Conservation (phyloP, 2,329 filamentous ascomycete genomes). For the Herpotrichia juniperi region DNA sequence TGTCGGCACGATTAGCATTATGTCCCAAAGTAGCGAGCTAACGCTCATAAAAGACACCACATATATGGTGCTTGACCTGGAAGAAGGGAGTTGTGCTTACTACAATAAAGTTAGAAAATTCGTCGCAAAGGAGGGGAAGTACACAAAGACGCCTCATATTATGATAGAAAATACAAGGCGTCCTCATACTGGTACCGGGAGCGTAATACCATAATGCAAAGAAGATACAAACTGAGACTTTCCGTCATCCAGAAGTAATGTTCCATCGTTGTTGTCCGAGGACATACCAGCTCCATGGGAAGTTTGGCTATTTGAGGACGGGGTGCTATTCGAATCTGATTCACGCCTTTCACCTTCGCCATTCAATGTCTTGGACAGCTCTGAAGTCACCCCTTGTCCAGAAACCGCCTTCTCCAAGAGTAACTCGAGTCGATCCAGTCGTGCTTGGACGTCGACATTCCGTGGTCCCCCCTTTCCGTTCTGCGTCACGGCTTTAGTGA, state of each 20-base stretch:
- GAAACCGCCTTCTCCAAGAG: conserved; percentile 42
- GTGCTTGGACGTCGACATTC: conserved; percentile 40
- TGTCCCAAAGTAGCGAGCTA: no score
- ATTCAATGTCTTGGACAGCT: conserved; percentile 22
- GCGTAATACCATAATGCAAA: no score
- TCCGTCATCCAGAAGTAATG: conserved; percentile 43
- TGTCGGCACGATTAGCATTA: no score
- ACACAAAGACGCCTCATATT: no score
- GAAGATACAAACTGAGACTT: conserved; percentile 48
- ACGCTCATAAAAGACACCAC: no score
- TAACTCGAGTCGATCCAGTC: conserved; percentile 44
- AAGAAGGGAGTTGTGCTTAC: no score
- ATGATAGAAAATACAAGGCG: no score
- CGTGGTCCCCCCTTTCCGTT: conserved; percentile 28
- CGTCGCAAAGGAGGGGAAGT: no score
- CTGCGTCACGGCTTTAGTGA: conserved; percentile 29
- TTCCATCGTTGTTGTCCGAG: conserved; percentile 44
- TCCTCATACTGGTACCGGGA: no score
- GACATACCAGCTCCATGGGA: conserved; percentile 42
- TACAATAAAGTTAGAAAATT: no score
- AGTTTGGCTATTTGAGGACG: conserved; percentile 41
- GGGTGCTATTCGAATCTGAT: conserved; percentile 27
- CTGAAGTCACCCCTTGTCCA: conserved; percentile 20
- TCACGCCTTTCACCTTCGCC: conserved; percentile 28
- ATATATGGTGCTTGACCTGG: no score